Evolutionary conservation across 129 eudicot species (phyloP).

Genomic region (Smallanthus sonchifolius): DNA sequence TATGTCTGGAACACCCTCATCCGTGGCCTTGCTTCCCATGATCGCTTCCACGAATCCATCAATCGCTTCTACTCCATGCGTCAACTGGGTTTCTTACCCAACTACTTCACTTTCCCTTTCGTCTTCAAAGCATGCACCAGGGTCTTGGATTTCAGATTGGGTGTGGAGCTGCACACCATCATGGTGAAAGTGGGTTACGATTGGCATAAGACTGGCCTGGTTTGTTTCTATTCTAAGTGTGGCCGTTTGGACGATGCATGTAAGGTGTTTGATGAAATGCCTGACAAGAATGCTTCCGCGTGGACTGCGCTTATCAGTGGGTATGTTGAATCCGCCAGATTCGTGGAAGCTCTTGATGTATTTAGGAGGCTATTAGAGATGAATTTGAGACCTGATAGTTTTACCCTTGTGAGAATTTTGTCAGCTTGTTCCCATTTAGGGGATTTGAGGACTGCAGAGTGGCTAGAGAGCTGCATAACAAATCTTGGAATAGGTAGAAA

Average conservation of each 20-base stretch:
- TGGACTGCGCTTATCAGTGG: slow-evolving; percentile 74
- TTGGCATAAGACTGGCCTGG: slow-evolving; percentile 62
- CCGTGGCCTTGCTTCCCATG: slow-evolving; percentile 52
- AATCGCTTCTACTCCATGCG: slow-evolving; percentile 48
- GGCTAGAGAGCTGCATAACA: slow-evolving; percentile 50
- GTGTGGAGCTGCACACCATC: slow-evolving; percentile 47
- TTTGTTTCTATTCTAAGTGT: slow-evolving; percentile 50
- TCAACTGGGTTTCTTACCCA: slow-evolving; percentile 45
- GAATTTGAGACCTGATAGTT: slow-evolving; percentile 75
- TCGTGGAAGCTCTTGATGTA: slow-evolving; percentile 51
- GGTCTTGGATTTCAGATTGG: slow-evolving; percentile 39
- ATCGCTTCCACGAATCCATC: slow-evolving; percentile 42
- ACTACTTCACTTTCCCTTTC: slow-evolving; percentile 63
- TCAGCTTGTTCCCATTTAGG: slow-evolving; percentile 65
- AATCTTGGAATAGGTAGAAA: slow-evolving; percentile 50
- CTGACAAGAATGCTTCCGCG: slow-evolving; percentile 51
- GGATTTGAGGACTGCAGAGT: slow-evolving; percentile 50
- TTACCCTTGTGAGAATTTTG: slow-evolving; percentile 59
- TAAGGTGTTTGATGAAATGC: slow-evolving; percentile 76
- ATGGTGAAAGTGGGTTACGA: slow-evolving; percentile 61
- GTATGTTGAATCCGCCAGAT: slow-evolving; percentile 45
- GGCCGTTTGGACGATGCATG: slow-evolving; percentile 54
- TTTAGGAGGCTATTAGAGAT: slow-evolving; percentile 46
- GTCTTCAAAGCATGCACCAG: slow-evolving; percentile 58
- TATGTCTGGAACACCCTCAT: slow-evolving; percentile 60